These are phyloP conservation scores for Neofusicoccum cordaticola DNA, from an alignment of 2,329 filamentous ascomycete species.

Conservation along the genomic window DNA sequence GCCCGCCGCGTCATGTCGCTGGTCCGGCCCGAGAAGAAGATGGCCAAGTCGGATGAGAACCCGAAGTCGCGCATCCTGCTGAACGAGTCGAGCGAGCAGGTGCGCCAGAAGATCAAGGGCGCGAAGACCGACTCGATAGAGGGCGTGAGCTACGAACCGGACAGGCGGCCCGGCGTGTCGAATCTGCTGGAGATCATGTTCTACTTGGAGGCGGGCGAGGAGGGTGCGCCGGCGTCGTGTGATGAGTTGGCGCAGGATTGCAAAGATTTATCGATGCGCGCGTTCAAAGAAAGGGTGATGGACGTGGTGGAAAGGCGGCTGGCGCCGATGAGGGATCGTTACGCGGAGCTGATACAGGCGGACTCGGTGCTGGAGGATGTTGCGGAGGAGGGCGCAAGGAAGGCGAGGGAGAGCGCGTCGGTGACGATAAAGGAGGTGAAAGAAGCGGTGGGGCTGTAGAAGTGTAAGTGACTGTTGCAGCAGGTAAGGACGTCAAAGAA, in stretches of 20 bases:
- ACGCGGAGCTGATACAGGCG: conserved; percentile 49
- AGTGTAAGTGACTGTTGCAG: background rate
- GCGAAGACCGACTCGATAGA: conserved; percentile 75
- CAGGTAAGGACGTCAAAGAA: background rate
- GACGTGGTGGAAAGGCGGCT: conserved; percentile 56
- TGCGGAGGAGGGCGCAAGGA: conserved; percentile 56
- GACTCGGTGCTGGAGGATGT: conserved; percentile 56
- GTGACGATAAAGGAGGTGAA: conserved; percentile 41
- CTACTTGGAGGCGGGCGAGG: conserved; percentile 56
- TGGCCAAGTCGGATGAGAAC: conserved; percentile 85
- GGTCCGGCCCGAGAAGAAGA: conserved; percentile 72
- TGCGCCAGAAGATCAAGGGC: conserved; percentile 65
- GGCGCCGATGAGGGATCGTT: conserved; percentile 55
- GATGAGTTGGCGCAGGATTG: conserved; percentile 49
- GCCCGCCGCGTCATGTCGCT: conserved; percentile 89
- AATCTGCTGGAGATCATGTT: conserved; percentile 82
- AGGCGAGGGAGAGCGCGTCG: conserved; percentile 61
- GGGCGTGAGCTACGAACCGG: conserved; percentile 69
- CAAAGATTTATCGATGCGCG: conserved; percentile 48
- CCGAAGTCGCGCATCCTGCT: conserved; percentile 76
- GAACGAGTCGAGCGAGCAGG: conserved; percentile 64
- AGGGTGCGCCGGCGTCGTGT: conserved; percentile 31
- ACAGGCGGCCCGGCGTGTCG: conserved; percentile 72
- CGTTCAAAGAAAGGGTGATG: conserved; percentile 64
- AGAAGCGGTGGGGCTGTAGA: conserved; percentile 13